A percentile compares a stretch with the other conserved stretches of the same genome.
These are phyloP conservation scores for Neopestalotiopsis sp. DNA, from an alignment of 2,329 filamentous ascomycete genomes.

Conservation along the genomic window DNA sequence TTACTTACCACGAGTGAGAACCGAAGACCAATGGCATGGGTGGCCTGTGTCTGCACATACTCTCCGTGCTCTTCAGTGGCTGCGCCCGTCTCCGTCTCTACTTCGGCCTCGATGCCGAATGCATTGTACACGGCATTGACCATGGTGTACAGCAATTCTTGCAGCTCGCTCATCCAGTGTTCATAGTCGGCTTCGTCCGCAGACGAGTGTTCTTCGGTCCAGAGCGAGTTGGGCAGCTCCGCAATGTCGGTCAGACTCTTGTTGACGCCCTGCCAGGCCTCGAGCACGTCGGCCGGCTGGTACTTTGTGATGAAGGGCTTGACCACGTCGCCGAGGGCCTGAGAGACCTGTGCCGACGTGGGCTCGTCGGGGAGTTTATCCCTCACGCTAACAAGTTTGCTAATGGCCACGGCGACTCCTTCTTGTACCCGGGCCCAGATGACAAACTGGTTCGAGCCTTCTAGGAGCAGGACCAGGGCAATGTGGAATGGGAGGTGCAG, in stretches of 20 bases:
- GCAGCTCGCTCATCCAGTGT: conserved; percentile 21
- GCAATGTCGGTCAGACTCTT: conserved; percentile 25
- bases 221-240: conserved; percentile 27
- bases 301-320: conserved; percentile 36
- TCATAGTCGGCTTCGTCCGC: conserved; percentile 15
- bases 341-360: conserved; percentile 25
- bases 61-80: conserved; percentile 16
- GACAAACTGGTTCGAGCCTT: conserved; percentile 64
- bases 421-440: conserved; percentile 45
- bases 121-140: conserved; percentile 30
- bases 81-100: background rate
- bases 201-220: conserved; percentile 12
- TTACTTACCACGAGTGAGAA: conserved; percentile 31
- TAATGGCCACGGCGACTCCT: conserved; percentile 21
- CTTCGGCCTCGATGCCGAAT: conserved; percentile 28
- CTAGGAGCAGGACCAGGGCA: conserved; percentile 65
- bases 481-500: conserved; percentile 70
- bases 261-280: conserved; percentile 24
- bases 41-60: conserved; percentile 23
- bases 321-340: conserved; percentile 23
- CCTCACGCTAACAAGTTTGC: conserved; percentile 19
- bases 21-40: conserved; percentile 20
- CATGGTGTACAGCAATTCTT: conserved; percentile 28
- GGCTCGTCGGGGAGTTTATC: conserved; percentile 7
- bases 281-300: conserved; percentile 25